Evolutionary conservation across 257 asterid species (phyloP), one percentile per base, ranked within the genome.

Genomic region (Gentiana straminea): DNA sequence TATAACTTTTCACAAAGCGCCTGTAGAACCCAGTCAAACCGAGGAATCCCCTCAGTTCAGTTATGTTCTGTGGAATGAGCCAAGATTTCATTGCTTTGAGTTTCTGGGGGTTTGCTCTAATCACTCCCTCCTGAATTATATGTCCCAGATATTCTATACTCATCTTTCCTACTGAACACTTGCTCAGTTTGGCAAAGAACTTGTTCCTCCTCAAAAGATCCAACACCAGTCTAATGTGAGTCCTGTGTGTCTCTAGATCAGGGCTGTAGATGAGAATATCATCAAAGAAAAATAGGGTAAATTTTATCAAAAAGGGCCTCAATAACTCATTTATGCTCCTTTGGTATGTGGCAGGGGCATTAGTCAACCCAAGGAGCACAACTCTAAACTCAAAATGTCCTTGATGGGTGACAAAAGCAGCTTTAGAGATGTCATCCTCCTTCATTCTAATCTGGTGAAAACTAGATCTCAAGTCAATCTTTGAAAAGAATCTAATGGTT

Each of bases 271-370:
- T 43, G 24, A 62, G 35, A 0, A 52, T 62, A 13, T 62, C 66
- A 62, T 62, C 59, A 52, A 62, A 62, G 5, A 52, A 52, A 6
- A 62, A 44, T 8, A 62, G 32, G 1, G 52, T 52, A 9, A 41
- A 62, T 5, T 62, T 62, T 5, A 45, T 62, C 1, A 32, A 3
- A 4, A 8, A 1, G 4, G 33, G 1, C 3, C 54, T 5, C 9
- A 63, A 51, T 0, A 61, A 1, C 3, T 51, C 8, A 7, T 51
- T 61, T 57, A 51, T 62, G 0, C 52, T 6, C 3, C 13, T 7
- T 2, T 50, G 54, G 6, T 51, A 51, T 1, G 66, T 52, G 0
- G 66, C 35, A 1, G 66, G 59, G 0, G 66, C 66, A 4, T 62
- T 62, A 3, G 59, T 62, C 0, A 62, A 13, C 1, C 52, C 58